Conservation (phyloP, 257 asterid genomes). For the Solanum corneliomulleri region DNA sequence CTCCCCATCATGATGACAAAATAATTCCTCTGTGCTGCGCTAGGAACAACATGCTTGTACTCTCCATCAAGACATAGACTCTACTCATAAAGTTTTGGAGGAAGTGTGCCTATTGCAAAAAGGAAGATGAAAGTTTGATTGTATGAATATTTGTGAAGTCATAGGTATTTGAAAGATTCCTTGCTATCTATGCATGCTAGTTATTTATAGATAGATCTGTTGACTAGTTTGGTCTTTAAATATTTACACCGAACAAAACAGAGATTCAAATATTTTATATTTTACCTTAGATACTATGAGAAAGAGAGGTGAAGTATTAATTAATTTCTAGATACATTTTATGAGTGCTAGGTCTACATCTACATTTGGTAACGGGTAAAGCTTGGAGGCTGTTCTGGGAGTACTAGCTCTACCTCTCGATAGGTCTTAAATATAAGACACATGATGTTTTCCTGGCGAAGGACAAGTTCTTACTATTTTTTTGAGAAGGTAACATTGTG, state of each 20-base stretch:
- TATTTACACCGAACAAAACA: background rate
- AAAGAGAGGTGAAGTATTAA: background rate
- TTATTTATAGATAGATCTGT: background rate
- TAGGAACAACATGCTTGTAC: background rate
- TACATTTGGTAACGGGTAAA: background rate
- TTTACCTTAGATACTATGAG: background rate
- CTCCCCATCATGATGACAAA: background rate
- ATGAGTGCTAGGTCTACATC: background rate
- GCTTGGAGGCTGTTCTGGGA: background rate
- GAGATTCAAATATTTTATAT: background rate
- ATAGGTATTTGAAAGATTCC: background rate
- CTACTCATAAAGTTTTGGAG: background rate
- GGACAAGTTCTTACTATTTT: background rate
- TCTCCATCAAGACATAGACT: background rate
- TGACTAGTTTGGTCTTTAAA: background rate
- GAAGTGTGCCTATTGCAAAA: background rate
- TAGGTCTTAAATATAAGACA: background rate
- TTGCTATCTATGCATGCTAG: background rate
- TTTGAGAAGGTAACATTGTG: no score
- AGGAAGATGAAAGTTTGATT: background rate
- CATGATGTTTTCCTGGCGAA: background rate
- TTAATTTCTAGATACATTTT: background rate
- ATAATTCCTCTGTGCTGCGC: background rate
- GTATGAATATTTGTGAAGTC: background rate
- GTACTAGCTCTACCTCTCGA: background rate